A percentile compares a stretch with the other conserved stretches of the same genome.
phyloP scores from a whole-genome alignment of 352 stramenopile species.

The Phytophthora agathidicida region DNA sequence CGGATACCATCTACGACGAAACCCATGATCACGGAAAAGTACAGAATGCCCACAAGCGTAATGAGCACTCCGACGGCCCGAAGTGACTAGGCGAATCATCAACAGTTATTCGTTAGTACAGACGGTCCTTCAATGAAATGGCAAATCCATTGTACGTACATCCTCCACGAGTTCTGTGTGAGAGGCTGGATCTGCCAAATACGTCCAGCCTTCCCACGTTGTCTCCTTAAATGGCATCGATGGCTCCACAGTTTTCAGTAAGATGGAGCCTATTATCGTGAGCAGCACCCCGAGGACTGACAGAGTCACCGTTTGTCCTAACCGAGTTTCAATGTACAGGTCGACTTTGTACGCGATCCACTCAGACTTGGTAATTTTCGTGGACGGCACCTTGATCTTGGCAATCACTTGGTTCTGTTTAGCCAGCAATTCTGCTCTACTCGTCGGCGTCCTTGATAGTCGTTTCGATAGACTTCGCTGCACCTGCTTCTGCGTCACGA shows the following conservation, averaged over 20 bases:
- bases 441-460: conserved; percentile 27
- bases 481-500: conserved; percentile 6
- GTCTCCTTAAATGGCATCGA: conserved; percentile 41
- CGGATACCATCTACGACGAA: conserved; percentile 90
- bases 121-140: not conserved
- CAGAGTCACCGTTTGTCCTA: conserved; percentile 57
- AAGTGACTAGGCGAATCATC: too few relatives aligned
- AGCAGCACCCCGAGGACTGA: conserved; percentile 49
- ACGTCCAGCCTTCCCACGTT: conserved; percentile 73
- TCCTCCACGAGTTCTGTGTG: conserved; percentile 47
- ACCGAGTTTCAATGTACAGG: conserved; percentile 67
- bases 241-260: conserved; percentile 47
- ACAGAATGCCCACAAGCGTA: conserved; percentile 75
- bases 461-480: conserved; percentile 19
- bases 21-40: conserved; percentile 91
- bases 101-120: too few relatives aligned
- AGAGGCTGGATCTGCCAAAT: conserved; percentile 53
- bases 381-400: conserved; percentile 30
- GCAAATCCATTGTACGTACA: conserved; percentile 30
- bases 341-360: conserved; percentile 61
- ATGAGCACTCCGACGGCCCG: conserved; percentile 66
- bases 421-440: conserved; percentile 30
- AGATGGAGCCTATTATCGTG: conserved; percentile 44
- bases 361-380: conserved; percentile 44
- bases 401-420: conserved; percentile 30